phyloP scores from a whole-genome alignment of 345 rosid genomes.

The Citrus australasica region DNA sequence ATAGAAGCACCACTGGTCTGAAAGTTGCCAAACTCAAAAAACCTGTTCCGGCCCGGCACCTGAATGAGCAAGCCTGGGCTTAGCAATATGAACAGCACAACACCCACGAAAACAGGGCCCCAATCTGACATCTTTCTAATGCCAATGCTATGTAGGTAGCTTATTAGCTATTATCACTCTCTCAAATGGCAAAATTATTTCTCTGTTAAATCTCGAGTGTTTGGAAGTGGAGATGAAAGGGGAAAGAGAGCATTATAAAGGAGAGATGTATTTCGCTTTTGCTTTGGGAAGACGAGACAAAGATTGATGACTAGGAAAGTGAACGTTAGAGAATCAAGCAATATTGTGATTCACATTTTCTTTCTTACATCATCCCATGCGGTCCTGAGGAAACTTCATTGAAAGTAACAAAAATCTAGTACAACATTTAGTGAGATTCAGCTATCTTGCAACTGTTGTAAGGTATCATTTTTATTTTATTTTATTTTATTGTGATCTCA shows the following conservation, averaged over 20 bases:
- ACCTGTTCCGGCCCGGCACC: slow-evolving; percentile 53
- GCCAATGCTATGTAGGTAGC: not conserved
- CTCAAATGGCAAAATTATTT: not conserved
- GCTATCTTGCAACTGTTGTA: too few relatives aligned
- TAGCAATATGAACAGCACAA: slow-evolving; percentile 70
- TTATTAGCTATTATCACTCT: too few relatives aligned
- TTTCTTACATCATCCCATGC: not conserved
- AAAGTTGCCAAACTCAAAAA: slow-evolving; percentile 80
- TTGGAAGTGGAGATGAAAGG: not conserved
- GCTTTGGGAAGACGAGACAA: slow-evolving; percentile 25
- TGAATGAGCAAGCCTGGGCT: slow-evolving; percentile 86
- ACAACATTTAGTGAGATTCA: too few relatives aligned
- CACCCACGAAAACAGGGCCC: slow-evolving; percentile 94
- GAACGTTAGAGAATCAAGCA: slow-evolving; percentile 27
- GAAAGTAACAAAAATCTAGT: not conserved
- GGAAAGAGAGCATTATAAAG: not conserved
- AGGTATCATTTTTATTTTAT: fast-evolving
- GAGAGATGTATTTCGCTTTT: not conserved
- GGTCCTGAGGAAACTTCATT: not conserved
- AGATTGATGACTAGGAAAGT: slow-evolving; percentile 21
- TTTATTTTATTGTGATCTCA: too few relatives aligned
- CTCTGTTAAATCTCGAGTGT: not conserved
- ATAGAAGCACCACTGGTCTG: slow-evolving; percentile 86
- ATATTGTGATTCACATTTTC: slow-evolving; percentile 12
- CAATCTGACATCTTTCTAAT: slow-evolving; percentile 63